A percentile compares a stretch with the other conserved stretches of the same genome.
phyloP scores from a whole-genome alignment of 1,284 basidiomycete species.

The Ceratobasidium sp. region DNA sequence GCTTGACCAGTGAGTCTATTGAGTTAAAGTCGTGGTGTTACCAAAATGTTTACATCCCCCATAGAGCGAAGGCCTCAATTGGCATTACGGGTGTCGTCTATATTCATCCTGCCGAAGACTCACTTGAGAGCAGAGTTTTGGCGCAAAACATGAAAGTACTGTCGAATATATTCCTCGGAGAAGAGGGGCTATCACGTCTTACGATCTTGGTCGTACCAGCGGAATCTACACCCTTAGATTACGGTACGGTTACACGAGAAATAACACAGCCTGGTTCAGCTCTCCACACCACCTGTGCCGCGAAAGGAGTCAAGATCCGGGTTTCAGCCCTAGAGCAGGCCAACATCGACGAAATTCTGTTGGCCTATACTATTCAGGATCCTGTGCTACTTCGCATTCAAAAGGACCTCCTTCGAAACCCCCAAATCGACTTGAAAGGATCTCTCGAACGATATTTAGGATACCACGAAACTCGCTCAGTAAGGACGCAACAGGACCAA shows the following conservation, averaged over 20 bases:
- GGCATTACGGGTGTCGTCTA: constrained; percentile 19
- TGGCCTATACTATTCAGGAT: neutral
- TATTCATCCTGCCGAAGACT: constrained; percentile 11
- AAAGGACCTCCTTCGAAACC: neutral
- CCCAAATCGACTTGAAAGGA: neutral
- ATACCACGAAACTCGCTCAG: neutral
- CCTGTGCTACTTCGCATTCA: constrained; percentile 3
- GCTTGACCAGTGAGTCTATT: neutral
- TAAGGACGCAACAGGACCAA: neutral
- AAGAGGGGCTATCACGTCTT: constrained; percentile 5
- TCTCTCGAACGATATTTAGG: constrained; percentile 3
- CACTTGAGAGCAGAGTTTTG: neutral
- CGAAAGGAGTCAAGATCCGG: neutral
- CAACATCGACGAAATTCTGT: neutral
- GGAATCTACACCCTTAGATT: neutral
- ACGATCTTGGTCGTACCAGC: constrained; percentile 13
- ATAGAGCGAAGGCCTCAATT: neutral
- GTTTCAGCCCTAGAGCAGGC: neutral
- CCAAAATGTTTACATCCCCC: neutral
- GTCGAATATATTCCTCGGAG: constrained; percentile 20
- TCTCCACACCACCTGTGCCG: neutral
- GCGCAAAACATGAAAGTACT: constrained; percentile 22
- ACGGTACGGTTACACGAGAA: neutral
- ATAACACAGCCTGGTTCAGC: neutral
- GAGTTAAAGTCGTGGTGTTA: neutral